phyloP scores from a whole-genome alignment of 805 yeast species.

The Saccharomyces mikatae region DNA sequence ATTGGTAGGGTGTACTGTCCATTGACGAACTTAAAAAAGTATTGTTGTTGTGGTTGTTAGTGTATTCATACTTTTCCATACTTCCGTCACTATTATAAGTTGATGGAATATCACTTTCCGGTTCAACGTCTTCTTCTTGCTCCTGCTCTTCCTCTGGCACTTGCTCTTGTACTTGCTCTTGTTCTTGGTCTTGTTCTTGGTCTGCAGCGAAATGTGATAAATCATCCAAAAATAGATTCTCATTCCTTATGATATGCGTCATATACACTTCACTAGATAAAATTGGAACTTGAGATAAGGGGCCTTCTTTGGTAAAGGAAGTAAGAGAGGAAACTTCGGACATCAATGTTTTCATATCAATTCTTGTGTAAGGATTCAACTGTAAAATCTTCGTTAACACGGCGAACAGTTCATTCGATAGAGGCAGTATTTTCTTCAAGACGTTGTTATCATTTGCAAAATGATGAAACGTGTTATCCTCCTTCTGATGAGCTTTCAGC shows the following conservation, averaged over 20 bases:
- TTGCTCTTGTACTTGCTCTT: neutral
- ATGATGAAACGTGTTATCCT: conserved; percentile 57
- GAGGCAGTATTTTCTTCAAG: conserved; percentile 61
- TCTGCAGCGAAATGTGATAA: neutral
- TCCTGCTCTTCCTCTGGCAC: neutral
- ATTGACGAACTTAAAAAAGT: conserved; percentile 2
- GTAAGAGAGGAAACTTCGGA: conserved; percentile 18
- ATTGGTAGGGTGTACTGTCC: conserved; percentile 10
- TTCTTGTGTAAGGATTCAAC: conserved; percentile 31
- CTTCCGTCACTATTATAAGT: conserved; percentile 2
- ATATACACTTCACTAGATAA: conserved; percentile 12
- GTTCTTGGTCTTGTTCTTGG: neutral
- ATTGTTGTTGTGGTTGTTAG: neutral
- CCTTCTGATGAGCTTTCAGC: conserved; percentile 62
- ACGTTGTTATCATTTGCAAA: conserved; percentile 50
- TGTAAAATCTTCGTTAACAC: conserved; percentile 35
- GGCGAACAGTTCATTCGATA: conserved; percentile 52
- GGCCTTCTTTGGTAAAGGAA: conserved; percentile 24
- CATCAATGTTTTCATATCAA: conserved; percentile 15
- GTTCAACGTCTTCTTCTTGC: conserved; percentile 5
- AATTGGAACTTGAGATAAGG: conserved; percentile 18
- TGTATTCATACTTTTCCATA: conserved; percentile 1
- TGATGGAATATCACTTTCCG: conserved; percentile 6
- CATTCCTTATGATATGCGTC: conserved; percentile 12
- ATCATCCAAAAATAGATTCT: conserved; percentile 2